Evolutionary conservation across 257 asterid species (phyloP).

Genomic region (Solanum sejunctum): DNA sequence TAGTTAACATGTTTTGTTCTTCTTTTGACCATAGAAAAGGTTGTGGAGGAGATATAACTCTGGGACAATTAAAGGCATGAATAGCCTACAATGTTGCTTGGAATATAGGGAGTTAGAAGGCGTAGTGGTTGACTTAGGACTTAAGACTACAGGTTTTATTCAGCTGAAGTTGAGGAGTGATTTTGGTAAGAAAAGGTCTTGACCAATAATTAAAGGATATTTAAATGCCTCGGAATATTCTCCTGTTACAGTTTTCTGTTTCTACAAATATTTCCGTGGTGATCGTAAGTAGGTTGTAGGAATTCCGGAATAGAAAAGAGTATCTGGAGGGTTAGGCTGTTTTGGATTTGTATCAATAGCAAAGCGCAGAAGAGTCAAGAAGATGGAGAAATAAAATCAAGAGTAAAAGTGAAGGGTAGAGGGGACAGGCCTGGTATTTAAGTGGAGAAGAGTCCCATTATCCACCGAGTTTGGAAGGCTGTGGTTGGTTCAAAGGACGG

Average conservation of each 20-base stretch:
- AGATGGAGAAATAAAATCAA: neutral
- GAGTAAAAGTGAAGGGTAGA: neutral
- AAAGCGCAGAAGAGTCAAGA: neutral
- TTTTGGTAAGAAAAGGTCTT: neutral
- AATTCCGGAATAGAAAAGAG: neutral
- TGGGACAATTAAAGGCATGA: neutral
- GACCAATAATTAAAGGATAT: neutral
- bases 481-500: no score
- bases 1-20: neutral
- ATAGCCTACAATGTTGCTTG: neutral
- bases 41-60: neutral
- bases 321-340: neutral
- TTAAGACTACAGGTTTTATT: neutral
- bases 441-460: no score
- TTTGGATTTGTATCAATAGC: neutral
- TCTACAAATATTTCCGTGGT: neutral
- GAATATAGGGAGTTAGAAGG: neutral
- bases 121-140: neutral
- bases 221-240: neutral
- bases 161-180: neutral
- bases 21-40: neutral
- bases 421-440: no score
- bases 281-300: neutral
- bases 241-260: neutral
- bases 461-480: no score